phyloP scores from a whole-genome alignment of 2,329 filamentous ascomycete genomes.

The Colletotrichum liriopes region DNA sequence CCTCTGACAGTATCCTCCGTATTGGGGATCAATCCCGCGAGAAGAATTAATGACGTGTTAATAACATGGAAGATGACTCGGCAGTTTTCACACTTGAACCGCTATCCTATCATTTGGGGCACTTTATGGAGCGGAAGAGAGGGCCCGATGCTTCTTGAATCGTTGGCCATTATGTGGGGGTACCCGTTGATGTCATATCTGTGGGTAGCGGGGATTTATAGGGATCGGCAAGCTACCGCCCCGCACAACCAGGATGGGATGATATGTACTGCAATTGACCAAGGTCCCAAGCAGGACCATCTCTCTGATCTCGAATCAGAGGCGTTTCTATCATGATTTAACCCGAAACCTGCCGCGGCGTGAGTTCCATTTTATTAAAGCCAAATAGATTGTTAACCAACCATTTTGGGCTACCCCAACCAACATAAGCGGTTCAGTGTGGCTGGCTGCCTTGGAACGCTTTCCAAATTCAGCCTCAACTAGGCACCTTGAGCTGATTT shows the following conservation, averaged over 20 bases:
- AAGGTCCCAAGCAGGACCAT: not conserved
- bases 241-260: not conserved
- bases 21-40: not conserved
- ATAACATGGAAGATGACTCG: not conserved
- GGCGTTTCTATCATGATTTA: too few species aligned
- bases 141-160: not conserved
- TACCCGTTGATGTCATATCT: not conserved
- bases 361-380: too few species aligned
- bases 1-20: too few species aligned
- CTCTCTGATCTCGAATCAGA: too few species aligned
- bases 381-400: too few species aligned
- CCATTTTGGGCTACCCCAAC: too few species aligned
- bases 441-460: accelerated
- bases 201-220: not conserved
- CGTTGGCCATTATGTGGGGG: not conserved
- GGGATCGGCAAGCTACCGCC: not conserved
- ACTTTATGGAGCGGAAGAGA: not conserved
- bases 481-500: not conserved
- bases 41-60: too few species aligned
- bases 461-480: not conserved
- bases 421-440: not conserved
- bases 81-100: accelerated
- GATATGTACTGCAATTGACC: not conserved
- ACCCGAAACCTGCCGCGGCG: not conserved
- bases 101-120: not conserved